phyloP scores from a whole-genome alignment of 2,329 filamentous ascomycete species.

The Xylariales sp. region DNA sequence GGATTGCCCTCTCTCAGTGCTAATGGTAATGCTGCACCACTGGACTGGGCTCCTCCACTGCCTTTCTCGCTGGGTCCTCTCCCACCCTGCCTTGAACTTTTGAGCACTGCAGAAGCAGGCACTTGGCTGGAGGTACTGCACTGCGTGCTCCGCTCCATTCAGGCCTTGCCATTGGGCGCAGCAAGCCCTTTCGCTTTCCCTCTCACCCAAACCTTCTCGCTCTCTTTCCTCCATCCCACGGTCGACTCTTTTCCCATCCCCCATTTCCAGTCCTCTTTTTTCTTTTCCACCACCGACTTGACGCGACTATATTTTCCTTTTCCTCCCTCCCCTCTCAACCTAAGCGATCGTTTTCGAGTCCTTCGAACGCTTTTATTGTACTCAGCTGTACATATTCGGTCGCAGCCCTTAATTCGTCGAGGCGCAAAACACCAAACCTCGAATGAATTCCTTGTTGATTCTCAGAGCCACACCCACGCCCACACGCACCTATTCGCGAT shows the following conservation, averaged over 20 bases:
- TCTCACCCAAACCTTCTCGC: conserved; percentile 6
- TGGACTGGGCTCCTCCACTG: too few species aligned
- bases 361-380: not conserved
- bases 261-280: not conserved
- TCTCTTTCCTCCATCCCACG: conserved; percentile 3
- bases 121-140: too few species aligned
- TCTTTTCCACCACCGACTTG: not conserved
- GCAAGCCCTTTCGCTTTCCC: conserved; percentile 9
- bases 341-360: not conserved
- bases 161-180: conserved; percentile 7
- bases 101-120: too few species aligned
- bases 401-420: too few species aligned
- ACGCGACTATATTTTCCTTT: conserved; percentile 1
- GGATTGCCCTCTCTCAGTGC: too few species aligned
- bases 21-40: too few species aligned
- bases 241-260: conserved; percentile 2
- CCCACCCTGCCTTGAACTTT: too few species aligned
- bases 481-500: conserved; percentile 14
- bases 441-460: conserved; percentile 13
- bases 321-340: not conserved
- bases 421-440: conserved; percentile 21
- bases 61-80: too few species aligned
- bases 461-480: not conserved
- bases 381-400: too few species aligned
- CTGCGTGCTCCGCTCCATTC: conserved; percentile 8